Conservation (phyloP, 768 basidiomycete species). For the Phlebiopsis flavidoalba region DNA sequence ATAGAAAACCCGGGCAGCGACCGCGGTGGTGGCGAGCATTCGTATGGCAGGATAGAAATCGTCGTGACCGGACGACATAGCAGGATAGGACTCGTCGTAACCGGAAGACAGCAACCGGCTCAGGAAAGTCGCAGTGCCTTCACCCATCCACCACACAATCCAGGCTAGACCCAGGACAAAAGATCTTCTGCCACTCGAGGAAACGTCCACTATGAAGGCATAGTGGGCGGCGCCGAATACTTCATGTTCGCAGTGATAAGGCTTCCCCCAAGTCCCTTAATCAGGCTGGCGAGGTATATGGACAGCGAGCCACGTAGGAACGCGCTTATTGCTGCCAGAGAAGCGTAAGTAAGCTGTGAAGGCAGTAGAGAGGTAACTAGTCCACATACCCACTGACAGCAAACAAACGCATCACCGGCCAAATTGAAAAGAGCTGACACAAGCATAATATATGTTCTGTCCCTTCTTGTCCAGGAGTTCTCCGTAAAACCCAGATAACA, state of each 20-base stretch:
- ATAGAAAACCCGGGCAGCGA: background rate
- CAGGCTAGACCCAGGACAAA: background rate
- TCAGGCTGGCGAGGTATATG: background rate
- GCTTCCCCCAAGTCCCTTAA: constrained; percentile 3
- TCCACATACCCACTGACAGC: background rate
- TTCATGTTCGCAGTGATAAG: background rate
- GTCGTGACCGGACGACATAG: no score
- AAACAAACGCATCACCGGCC: background rate
- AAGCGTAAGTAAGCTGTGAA: background rate
- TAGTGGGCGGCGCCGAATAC: constrained; percentile 5
- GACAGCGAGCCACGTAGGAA: background rate
- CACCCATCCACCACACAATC: background rate
- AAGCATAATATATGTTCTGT: background rate
- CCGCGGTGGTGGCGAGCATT: background rate
- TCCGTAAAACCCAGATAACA: background rate
- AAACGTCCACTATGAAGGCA: constrained; percentile 1
- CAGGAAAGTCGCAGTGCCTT: background rate
- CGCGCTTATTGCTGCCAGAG: background rate
- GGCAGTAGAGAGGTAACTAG: background rate
- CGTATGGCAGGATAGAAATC: background rate
- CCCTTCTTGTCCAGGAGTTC: background rate
- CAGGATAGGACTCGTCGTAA: no score
- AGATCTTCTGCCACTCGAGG: background rate
- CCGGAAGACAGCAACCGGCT: no score
- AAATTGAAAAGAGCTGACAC: background rate